Conservation (phyloP, 2,329 filamentous ascomycete species). For the Botrytis cinerea region DNA sequence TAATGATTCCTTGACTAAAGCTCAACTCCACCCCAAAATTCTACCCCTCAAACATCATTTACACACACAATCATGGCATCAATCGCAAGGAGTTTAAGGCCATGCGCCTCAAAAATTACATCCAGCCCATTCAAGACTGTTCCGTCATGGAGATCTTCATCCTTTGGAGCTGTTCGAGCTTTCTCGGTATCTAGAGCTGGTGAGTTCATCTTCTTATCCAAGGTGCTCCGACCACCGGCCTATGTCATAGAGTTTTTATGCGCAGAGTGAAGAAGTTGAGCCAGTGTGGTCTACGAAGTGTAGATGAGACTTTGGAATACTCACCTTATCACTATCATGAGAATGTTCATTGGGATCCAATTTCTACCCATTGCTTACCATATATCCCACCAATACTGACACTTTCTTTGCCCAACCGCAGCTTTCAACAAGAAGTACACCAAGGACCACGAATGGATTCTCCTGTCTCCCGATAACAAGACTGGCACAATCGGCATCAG, state of each 20-base stretch:
- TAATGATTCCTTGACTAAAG: not conserved
- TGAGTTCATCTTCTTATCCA: conserved; percentile 41
- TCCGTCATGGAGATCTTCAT: conserved; percentile 34
- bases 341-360: not conserved
- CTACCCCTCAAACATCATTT: conserved; percentile 1
- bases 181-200: conserved; percentile 49
- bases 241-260: not conserved
- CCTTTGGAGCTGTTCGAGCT: conserved; percentile 45
- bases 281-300: not conserved
- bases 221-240: conserved; percentile 3
- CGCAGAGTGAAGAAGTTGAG: not conserved
- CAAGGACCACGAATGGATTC: conserved; percentile 97
- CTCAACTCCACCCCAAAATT: conserved; percentile 4
- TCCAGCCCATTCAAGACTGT: conserved; percentile 29
- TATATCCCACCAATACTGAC: conserved; percentile 8
- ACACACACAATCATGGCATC: conserved; percentile 54
- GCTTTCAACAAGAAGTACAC: conserved; percentile 74
- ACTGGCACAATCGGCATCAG: conserved; percentile 84
- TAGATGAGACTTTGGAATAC: not conserved
- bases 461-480: conserved; percentile 79
- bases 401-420: not conserved
- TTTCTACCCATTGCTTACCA: not conserved
- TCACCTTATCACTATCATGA: not conserved
- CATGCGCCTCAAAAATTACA: conserved; percentile 39
- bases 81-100: conserved; percentile 53